phyloP scores from a whole-genome alignment of 768 basidiomycete species.

The Lactarius sp. region DNA sequence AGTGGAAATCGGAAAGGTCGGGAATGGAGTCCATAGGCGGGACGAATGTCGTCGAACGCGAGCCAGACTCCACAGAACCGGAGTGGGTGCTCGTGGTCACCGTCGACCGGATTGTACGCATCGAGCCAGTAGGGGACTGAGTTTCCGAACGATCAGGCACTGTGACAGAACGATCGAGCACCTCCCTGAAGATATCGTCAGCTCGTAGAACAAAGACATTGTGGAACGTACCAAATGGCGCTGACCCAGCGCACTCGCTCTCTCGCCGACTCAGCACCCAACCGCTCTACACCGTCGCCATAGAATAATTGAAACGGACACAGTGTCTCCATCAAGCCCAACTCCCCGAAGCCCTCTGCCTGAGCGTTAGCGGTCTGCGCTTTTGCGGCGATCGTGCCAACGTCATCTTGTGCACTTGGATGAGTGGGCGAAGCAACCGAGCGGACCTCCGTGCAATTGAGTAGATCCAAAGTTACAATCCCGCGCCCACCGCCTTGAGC shows the following conservation, averaged over 20 bases:
- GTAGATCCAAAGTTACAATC: constrained; percentile 78
- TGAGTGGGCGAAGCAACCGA: constrained; percentile 79
- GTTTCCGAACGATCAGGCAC: constrained; percentile 46
- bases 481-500: constrained; percentile 79
- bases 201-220: neutral
- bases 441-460: constrained; percentile 84
- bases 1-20: constrained; percentile 61
- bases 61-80: constrained; percentile 57
- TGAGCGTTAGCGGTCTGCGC: constrained; percentile 46
- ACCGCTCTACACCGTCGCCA: constrained; percentile 79
- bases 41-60: constrained; percentile 71
- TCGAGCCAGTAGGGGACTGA: constrained; percentile 51
- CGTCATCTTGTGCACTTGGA: constrained; percentile 75
- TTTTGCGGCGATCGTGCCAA: constrained; percentile 78
- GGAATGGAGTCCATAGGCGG: constrained; percentile 69
- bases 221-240: constrained; percentile 64
- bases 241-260: constrained; percentile 91
- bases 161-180: constrained; percentile 59
- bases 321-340: constrained; percentile 57
- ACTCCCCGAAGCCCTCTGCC: constrained; percentile 39
- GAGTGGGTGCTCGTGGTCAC: constrained; percentile 39
- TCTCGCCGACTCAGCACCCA: constrained; percentile 83
- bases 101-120: constrained; percentile 64
- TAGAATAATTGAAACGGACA: constrained; percentile 92
- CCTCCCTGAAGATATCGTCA: constrained; percentile 53